Percentiles rank a stretch among this genome's conserved stretches.
Conservation (phyloP, 202 grass and related monocot genomes). For the Schoenoplectus tabernaemontani region DNA sequence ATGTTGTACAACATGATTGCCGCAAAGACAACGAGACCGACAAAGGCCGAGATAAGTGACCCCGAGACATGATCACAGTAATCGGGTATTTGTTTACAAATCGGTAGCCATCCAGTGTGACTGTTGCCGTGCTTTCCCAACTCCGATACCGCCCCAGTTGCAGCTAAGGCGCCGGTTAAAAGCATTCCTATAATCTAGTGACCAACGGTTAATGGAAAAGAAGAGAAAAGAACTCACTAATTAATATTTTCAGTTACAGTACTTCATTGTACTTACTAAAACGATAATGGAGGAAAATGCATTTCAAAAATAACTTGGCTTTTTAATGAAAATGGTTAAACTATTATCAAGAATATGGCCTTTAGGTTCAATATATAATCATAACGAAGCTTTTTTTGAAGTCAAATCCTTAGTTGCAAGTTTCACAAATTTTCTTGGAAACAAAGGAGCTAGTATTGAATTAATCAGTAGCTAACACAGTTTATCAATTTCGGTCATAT, state of each 20-base stretch:
- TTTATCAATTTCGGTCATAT: neutral
- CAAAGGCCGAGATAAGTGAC: slow-evolving; percentile 60
- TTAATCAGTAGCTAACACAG: neutral
- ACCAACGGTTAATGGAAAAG: neutral
- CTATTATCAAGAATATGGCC: neutral
- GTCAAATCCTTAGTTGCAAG: neutral
- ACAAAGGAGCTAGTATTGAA: neutral
- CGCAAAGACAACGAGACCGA: slow-evolving; percentile 38
- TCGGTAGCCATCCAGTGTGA: slow-evolving; percentile 82
- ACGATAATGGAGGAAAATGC: neutral
- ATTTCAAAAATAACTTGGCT: neutral
- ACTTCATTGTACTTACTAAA: neutral
- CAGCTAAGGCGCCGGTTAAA: slow-evolving; percentile 53
- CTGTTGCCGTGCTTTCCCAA: slow-evolving; percentile 64
- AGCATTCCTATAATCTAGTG: slow-evolving; percentile 46
- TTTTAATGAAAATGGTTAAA: neutral
- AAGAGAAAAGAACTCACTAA: neutral
- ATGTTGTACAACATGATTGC: slow-evolving; percentile 53
- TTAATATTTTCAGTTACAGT: neutral
- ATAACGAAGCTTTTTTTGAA: neutral
- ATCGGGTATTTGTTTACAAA: slow-evolving; percentile 49
- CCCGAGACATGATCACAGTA: slow-evolving; percentile 70
- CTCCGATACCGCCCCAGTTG: slow-evolving; percentile 54
- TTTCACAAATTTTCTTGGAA: neutral
- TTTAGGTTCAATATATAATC: neutral